These are phyloP conservation scores for Thozetella sp. DNA, from an alignment of 495 filamentous ascomycete species.

Conservation along the genomic window DNA sequence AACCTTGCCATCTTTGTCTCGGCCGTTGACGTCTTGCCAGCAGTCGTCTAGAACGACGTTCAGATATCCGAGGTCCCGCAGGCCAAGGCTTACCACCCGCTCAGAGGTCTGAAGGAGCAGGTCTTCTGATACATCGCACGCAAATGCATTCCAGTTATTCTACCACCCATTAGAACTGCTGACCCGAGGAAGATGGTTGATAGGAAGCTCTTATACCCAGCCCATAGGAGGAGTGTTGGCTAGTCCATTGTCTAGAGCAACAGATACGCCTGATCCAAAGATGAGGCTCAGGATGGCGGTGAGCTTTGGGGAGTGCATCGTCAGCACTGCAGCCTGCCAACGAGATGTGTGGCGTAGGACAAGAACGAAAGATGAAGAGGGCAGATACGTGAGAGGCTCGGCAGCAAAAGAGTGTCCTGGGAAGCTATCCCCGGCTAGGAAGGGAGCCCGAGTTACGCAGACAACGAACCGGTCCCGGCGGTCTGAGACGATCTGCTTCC, in stretches of 20 bases:
- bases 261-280: background rate
- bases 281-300: background rate
- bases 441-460: background rate
- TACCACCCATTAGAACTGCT: background rate
- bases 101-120: background rate
- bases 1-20: background rate
- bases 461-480: background rate
- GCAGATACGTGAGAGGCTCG: background rate
- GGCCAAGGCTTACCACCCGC: background rate
- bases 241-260: background rate
- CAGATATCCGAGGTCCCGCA: background rate
- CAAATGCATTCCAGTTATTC: constrained; percentile 2
- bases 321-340: too few relatives aligned
- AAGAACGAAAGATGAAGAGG: background rate
- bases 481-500: too few relatives aligned
- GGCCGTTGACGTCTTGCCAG: background rate
- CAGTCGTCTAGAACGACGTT: background rate
- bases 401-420: background rate
- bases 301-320: background rate
- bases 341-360: background rate
- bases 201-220: background rate
- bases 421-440: background rate
- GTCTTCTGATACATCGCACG: background rate
- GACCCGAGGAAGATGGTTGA: background rate
- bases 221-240: background rate